phyloP scores from a whole-genome alignment of 139 green algal genomes.

The Chlorella sp. region DNA sequence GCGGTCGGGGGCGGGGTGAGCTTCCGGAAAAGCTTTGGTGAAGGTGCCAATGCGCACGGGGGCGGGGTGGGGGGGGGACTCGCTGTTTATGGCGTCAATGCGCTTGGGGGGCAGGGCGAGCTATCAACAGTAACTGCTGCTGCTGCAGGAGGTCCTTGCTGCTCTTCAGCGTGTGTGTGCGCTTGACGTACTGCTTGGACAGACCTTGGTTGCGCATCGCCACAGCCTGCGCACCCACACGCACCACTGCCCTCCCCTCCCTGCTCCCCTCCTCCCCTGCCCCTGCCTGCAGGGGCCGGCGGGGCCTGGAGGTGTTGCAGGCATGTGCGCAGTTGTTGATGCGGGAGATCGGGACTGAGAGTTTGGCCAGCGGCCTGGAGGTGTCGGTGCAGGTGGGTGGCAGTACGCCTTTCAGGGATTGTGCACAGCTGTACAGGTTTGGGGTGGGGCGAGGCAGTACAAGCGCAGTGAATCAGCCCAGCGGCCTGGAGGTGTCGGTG shows the following conservation, averaged over 20 bases:
- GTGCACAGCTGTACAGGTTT: too few relatives aligned
- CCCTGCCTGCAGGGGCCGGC: neutral
- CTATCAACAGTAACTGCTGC: too few relatives aligned
- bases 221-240: neutral
- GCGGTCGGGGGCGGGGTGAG: constrained; percentile 51
- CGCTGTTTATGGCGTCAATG: too few relatives aligned
- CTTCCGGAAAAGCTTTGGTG: neutral
- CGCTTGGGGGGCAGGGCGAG: too few relatives aligned
- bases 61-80: too few relatives aligned
- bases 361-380: constrained; percentile 67
- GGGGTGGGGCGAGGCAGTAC: too few relatives aligned
- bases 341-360: constrained; percentile 62
- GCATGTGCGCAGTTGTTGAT: constrained; percentile 58
- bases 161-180: too few relatives aligned
- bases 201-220: too few relatives aligned
- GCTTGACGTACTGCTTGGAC: too few relatives aligned
- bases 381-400: constrained; percentile 55
- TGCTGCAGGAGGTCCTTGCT: too few relatives aligned
- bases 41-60: too few relatives aligned
- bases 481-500: constrained; percentile 72
- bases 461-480: too few relatives aligned
- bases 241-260: neutral
- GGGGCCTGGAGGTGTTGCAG: constrained; percentile 66
- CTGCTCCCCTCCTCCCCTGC: neutral
- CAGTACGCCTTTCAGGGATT: neutral